These are phyloP conservation scores for Inosperma sp. DNA, from an alignment of 768 basidiomycete genomes.

Conservation along the genomic window DNA sequence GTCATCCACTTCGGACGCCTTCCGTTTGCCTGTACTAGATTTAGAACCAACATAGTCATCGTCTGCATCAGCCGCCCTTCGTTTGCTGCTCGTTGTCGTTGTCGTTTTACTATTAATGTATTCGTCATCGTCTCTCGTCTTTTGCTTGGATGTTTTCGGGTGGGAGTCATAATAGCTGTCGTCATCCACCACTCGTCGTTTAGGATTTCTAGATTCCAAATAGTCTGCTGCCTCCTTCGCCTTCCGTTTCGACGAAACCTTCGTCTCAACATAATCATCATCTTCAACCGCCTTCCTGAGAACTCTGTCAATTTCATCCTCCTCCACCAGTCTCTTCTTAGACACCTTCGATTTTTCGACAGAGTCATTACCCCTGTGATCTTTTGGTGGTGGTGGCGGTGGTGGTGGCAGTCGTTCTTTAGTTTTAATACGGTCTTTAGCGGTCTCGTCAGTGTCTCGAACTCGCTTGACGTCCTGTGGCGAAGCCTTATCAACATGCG, in stretches of 20 bases:
- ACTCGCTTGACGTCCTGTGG: neutral
- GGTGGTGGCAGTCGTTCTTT: conserved; percentile 4
- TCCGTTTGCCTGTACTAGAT: neutral
- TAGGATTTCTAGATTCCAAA: neutral
- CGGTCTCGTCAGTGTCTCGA: conserved; percentile 5
- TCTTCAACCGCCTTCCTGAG: neutral
- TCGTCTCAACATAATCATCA: neutral
- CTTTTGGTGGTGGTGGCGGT: neutral
- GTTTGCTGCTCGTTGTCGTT: conserved; percentile 12
- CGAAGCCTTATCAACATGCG: neutral
- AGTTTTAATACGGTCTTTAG: neutral
- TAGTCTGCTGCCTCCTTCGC: neutral
- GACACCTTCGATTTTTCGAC: neutral
- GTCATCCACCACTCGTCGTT: conserved; percentile 3
- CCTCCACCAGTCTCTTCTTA: neutral
- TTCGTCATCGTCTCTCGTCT: conserved; percentile 8
- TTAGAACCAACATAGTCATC: conserved; percentile 3
- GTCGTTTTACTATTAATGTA: conserved; percentile 2
- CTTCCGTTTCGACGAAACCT: conserved; percentile 2
- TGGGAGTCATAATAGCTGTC: neutral
- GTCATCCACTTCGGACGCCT: neutral
- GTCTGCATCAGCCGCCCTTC: conserved; percentile 11
- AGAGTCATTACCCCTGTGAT: neutral
- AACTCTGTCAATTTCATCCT: neutral
- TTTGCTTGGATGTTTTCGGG: conserved; percentile 7